A percentile compares a stretch with the other conserved stretches of the same genome.
Evolutionary conservation across 345 rosid species (phyloP).

Genomic region (Boechera divaricarpa): DNA sequence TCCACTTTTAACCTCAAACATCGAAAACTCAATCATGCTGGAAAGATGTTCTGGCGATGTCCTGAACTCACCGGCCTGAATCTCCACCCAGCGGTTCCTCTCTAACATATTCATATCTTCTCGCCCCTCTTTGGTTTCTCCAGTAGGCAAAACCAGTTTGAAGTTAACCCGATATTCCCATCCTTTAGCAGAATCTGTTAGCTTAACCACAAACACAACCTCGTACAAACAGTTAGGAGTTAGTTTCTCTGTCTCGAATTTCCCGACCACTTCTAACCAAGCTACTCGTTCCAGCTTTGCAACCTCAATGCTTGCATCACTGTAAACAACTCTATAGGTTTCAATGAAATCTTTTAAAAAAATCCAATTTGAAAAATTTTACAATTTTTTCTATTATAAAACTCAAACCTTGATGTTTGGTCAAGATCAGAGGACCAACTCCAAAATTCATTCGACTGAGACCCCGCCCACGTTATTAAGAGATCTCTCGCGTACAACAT

Average conservation of each 20-base stretch:
- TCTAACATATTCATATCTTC: slow-evolving; percentile 44
- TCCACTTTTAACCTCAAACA: slow-evolving; percentile 53
- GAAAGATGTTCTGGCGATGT: slow-evolving; percentile 37
- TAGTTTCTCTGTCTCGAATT: slow-evolving; percentile 51
- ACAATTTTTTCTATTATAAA: not conserved
- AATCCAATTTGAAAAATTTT: not conserved
- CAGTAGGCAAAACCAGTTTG: slow-evolving; percentile 51
- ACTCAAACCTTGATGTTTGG: slow-evolving; percentile 46
- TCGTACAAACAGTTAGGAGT: slow-evolving; percentile 54
- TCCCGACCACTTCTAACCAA: slow-evolving; percentile 58
- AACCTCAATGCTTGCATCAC: slow-evolving; percentile 42
- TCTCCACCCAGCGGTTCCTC: slow-evolving; percentile 54
- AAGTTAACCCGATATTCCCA: slow-evolving; percentile 58
- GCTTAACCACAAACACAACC: slow-evolving; percentile 54
- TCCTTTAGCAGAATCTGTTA: slow-evolving; percentile 49
- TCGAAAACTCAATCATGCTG: slow-evolving; percentile 53
- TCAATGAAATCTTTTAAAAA: not conserved
- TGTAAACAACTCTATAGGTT: not conserved
- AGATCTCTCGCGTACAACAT: slow-evolving; percentile 60
- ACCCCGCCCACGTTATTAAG: slow-evolving; percentile 58
- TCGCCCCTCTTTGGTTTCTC: slow-evolving; percentile 46
- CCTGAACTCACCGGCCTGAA: slow-evolving; percentile 53
- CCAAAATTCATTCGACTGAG: slow-evolving; percentile 55
- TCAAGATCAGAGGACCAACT: slow-evolving; percentile 46
- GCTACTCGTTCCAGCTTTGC: slow-evolving; percentile 53